Base-by-base conservation (phyloP, 2,329 filamentous ascomycete genomes). In the Claviceps sp. region DNA sequence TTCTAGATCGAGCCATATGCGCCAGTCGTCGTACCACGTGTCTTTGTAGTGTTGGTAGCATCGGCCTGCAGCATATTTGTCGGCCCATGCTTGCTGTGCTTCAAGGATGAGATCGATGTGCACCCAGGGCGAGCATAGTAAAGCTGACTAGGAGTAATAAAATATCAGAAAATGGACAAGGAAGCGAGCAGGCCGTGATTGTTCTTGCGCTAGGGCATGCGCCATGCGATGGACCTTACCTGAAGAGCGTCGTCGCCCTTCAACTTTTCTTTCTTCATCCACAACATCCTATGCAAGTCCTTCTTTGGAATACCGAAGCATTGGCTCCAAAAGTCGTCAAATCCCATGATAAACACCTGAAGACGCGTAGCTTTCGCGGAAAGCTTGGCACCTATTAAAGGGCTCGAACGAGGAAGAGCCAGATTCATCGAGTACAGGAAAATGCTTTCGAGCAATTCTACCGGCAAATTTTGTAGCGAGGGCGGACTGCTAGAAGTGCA, bases 381-480 rank as follows among this genome's bases (percentile, higher is more conserved):
- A 16, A 81, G 68, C 45, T 71, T 66, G 26, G 62, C 59, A 22
- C 75, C 73, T 34, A 81, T 64, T 34, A 67, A 60, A 9, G 61
- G 69, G 48, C 68, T 73, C 47, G 70, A 66, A 5, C 64, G 67
- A 0, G 75, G 68, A 1, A 81, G 65, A 49, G 71, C 66, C 46
- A 75, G 54, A 55, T 77, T 79, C 54, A 64, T 60, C 48, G 75
- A 78, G 50, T 73, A 62, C 55, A 75, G 62, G 51, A 79, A 71
- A 47, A 81, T 77, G 36, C 55, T 66, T 58, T 79, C 75, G 13
- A 80, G 67, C 26, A 80, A 65, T 60, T 80, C 78, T 5, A 70
- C 59, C 0, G 78, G 78, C 8, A 80, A 62, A 36, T 59, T 58
- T 47, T 68, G 62, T 22, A 70, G 57, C 13, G 45, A 59, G 3